Base-by-base conservation (phyloP, 257 asterid genomes). In the Oldenlandia corymbosa region DNA sequence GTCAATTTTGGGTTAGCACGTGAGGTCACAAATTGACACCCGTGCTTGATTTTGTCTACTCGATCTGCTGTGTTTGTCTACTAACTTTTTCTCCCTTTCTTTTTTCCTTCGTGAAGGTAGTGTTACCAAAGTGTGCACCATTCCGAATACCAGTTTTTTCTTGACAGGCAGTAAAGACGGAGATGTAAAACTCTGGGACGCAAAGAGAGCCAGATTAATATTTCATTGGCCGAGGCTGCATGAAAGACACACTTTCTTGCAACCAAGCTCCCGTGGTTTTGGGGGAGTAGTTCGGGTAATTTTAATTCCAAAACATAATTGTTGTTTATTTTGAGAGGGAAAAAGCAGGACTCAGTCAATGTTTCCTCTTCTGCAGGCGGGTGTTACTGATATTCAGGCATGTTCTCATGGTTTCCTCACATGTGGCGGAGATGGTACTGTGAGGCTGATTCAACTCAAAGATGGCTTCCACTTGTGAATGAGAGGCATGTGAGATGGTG, bases 161-260 rank as follows among this genome's bases (percentile, higher is more conserved):
- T 81, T 93, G 83, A 93, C 97, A 58, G 99, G 99, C 49, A 88
- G 99, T 81, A 93, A 93, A 76, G 99, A 93, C 49, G 99, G 99
- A 68, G 99, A 93, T 68, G 99, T 90, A 66, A 93, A 93, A 78
- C 99, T 93, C 52, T 93, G 99, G 99, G 99, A 93, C 72, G 99
- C 96, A 17, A 85, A 87, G 90, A 79, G 76, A 74, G 90, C 96
- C 14, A 83, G 80, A 75, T 66, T 93, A 69, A 95, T 93, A 62
- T 87, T 30, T 80, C 99, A 90, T 77, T 93, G 97, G 97, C 96
- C 99, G 55, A 90, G 81, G 70, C 67, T 93, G 87, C 97, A 90
- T 48, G 99, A 93, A 77, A 85, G 90, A 73, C 99, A 87, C 77
- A 84, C 94, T 67, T 93, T 87, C 71, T 70, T 93, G 79, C 97